Conservation (phyloP, 331 rosid species). For the Dryas integrifolia region DNA sequence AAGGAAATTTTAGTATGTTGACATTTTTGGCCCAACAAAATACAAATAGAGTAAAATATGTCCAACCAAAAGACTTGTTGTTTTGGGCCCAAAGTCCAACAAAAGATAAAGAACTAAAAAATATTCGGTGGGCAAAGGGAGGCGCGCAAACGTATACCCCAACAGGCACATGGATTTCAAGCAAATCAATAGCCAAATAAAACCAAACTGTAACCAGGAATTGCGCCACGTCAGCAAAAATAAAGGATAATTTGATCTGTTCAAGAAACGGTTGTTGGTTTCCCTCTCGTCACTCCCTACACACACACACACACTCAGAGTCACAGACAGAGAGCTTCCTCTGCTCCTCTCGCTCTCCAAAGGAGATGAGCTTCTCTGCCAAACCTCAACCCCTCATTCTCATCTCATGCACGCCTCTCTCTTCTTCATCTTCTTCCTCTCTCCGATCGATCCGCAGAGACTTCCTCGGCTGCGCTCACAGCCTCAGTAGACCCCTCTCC, state of each 20-base stretch:
- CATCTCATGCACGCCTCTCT: constrained; percentile 35
- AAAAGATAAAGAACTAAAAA: too few relatives aligned
- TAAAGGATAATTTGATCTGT: neutral
- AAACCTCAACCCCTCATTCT: constrained; percentile 42
- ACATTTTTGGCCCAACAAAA: too few relatives aligned
- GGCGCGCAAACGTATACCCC: neutral
- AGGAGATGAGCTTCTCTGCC: constrained; percentile 56
- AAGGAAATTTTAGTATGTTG: too few relatives aligned
- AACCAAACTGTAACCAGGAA: constrained; percentile 22
- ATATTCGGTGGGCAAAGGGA: too few relatives aligned
- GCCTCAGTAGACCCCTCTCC: constrained; percentile 39
- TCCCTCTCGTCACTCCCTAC: constrained; percentile 26
- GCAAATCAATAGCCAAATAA: neutral
- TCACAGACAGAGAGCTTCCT: neutral
- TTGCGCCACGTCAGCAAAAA: constrained; percentile 52
- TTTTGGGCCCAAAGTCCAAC: too few relatives aligned
- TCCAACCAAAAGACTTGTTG: too few relatives aligned
- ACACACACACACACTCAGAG: neutral
- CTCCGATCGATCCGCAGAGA: constrained; percentile 42
- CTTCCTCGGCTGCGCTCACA: constrained; percentile 57
- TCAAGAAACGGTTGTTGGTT: neutral
- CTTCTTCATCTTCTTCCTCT: constrained; percentile 30
- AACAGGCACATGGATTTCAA: neutral
- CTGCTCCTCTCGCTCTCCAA: constrained; percentile 15
- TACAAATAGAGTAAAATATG: too few relatives aligned